Evolutionary conservation across 208 protist genomes (phyloP), one percentile per base, ranked within the genome.

Genomic region (Acanthamoeba castellanii): DNA sequence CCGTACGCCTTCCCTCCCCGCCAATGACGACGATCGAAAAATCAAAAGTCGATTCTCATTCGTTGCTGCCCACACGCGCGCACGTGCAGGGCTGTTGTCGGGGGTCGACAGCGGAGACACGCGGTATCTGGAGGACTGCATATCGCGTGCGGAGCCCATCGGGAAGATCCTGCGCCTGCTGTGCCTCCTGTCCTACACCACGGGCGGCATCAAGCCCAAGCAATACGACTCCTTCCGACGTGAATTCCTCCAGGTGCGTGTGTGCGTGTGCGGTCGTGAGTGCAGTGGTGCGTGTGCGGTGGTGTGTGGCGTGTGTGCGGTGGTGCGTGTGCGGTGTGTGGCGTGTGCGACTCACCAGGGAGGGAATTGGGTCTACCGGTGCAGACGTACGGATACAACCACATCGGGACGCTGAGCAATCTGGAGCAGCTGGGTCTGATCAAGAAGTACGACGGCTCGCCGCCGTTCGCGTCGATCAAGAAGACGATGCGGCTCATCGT

Each of bases 111-210:
- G 47, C 95, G 42, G 25, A 0, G 76, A 84, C 45, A 84, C 76
- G 20, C 32, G 76, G 87, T 72, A 95, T 96, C 6, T 96, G 94
- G 32, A 93, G 95, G 47, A 95, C 64, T 66, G 96, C 96, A 34
- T 93, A 52, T n/a, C 91, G 72, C 30, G 90, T 94, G 84, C 95
- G 88, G 37, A 64, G 81, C 55, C 84, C 20, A 47, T 96, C n/a
- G 55, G 55, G 6, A 97, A 96, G 76, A 70, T 96, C 11, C 64
- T 97, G n/a, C 74, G 96, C 25, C 70, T 97, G 20, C 7, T 97
- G 2, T 82, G 55, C 27, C 59, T 97, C 6, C 76, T 85, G 8
- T 95, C 68, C 25, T 37, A 95, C 16, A 95, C 93, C 4, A 72
- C 61, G 25, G 91, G 93, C 47, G 96, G 96, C n/a, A 57, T 97